Conservation (phyloP, 306 rosid species). For the Gillenia trifoliata region DNA sequence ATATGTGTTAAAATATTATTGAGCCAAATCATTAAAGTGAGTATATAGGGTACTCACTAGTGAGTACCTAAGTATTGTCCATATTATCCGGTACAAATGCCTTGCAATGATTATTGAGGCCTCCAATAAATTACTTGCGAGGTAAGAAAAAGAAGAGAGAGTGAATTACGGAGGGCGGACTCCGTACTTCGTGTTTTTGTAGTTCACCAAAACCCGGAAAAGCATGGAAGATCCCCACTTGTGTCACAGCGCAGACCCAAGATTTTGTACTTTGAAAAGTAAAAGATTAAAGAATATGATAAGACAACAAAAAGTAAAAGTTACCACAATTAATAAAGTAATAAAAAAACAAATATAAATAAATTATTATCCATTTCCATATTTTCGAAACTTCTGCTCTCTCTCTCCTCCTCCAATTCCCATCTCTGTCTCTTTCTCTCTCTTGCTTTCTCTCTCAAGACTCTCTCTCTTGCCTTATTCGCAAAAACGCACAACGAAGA, state of each 20-base stretch:
- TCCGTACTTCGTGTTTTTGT: too few species aligned
- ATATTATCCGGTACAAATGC: too few species aligned
- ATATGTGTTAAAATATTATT: too few species aligned
- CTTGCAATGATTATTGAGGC: too few species aligned
- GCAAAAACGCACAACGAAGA: not conserved
- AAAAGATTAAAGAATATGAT: not conserved
- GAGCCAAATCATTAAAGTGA: too few species aligned
- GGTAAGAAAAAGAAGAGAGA: not conserved
- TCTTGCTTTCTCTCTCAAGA: not conserved
- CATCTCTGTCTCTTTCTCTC: not conserved
- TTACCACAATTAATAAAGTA: not conserved
- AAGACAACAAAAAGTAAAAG: not conserved
- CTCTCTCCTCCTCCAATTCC: not conserved
- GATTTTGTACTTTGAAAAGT: not conserved
- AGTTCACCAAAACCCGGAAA: not conserved
- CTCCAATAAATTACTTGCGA: not conserved
- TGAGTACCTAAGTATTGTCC: too few species aligned
- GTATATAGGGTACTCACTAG: too few species aligned
- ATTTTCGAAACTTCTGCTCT: conserved; percentile 30
- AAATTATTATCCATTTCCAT: conserved; percentile 17
- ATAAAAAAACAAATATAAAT: too few species aligned
- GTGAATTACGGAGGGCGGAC: too few species aligned
- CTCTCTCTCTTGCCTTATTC: not conserved
- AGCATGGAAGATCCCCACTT: not conserved
- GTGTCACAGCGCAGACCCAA: not conserved